Percentiles rank a stretch among this genome's conserved stretches.
These are phyloP conservation scores for Coniella vitis DNA, from an alignment of 2,329 filamentous ascomycete genomes.

Conservation along the genomic window DNA sequence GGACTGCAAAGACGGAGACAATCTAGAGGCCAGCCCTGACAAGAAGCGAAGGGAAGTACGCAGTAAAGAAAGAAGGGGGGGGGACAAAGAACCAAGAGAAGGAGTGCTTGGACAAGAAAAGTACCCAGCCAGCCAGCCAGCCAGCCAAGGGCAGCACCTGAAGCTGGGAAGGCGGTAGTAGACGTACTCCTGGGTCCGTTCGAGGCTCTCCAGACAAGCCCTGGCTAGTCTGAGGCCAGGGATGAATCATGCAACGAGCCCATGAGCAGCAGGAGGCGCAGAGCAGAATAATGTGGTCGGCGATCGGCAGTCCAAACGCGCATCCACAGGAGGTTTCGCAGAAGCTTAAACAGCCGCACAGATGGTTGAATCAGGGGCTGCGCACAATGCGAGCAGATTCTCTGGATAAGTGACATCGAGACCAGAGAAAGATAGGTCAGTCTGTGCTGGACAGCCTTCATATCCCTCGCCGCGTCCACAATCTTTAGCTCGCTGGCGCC, in stretches of 20 bases:
- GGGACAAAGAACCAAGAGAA: slow-evolving; percentile 5
- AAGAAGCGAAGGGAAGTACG: neutral
- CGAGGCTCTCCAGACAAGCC: slow-evolving; percentile 3
- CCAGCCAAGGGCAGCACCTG: too few species aligned
- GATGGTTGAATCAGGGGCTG: neutral
- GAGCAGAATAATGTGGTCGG: slow-evolving; percentile 1
- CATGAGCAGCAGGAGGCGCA: slow-evolving; percentile 10
- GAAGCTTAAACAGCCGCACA: slow-evolving; percentile 9
- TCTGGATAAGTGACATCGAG: too few species aligned
- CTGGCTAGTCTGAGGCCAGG: slow-evolving; percentile 5
- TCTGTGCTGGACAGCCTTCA: too few species aligned
- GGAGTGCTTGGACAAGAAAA: slow-evolving; percentile 2
- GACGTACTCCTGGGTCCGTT: slow-evolving; percentile 3
- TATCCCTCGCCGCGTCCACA: too few species aligned
- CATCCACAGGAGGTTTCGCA: slow-evolving; percentile 11
- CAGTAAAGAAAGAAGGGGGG: neutral
- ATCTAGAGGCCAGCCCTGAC: slow-evolving; percentile 15
- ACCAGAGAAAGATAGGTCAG: too few species aligned
- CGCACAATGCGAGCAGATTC: neutral
- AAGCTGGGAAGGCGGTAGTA: slow-evolving; percentile 10
- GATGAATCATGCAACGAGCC: neutral
- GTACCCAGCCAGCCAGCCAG: neutral
- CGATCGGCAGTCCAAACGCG: slow-evolving; percentile 12
- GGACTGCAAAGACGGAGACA: neutral
- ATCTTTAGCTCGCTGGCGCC: too few species aligned